A percentile compares a stretch with the other conserved stretches of the same genome.
Evolutionary conservation across 2,329 filamentous ascomycete species (phyloP).

Genomic region (Hypomyces perniciosus): DNA sequence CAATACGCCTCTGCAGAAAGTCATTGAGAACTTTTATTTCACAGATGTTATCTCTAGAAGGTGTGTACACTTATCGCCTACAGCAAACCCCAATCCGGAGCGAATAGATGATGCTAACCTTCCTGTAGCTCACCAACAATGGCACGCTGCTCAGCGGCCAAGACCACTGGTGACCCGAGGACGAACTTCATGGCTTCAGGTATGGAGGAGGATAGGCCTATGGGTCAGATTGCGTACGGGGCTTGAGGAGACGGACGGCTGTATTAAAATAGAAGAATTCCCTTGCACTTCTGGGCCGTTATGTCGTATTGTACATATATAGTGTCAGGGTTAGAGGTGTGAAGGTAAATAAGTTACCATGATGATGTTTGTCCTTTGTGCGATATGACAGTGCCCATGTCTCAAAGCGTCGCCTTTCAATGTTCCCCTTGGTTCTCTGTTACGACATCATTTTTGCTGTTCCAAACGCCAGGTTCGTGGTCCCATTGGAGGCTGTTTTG

Average conservation of each 20-base stretch:
- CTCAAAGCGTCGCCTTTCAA: neutral
- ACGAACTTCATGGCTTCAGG: slow-evolving; percentile 76
- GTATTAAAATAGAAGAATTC: slow-evolving; percentile 33
- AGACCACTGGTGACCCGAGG: slow-evolving; percentile 71
- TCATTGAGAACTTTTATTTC: slow-evolving; percentile 96
- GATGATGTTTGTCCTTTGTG: neutral
- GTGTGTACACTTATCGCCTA: slow-evolving; percentile 43
- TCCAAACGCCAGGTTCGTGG: too few relatives aligned
- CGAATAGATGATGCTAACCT: slow-evolving; percentile 17
- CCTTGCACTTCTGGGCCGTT: slow-evolving; percentile 24
- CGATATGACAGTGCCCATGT: too few relatives aligned
- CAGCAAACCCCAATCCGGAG: neutral
- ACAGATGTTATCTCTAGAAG: slow-evolving; percentile 95
- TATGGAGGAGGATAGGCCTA: slow-evolving; percentile 55
- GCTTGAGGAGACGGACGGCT: slow-evolving; percentile 33
- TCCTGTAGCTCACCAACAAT: slow-evolving; percentile 83
- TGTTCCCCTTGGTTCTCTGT: neutral
- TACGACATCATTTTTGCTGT: neutral
- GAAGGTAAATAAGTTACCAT: slow-evolving; percentile 21
- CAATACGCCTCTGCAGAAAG: slow-evolving; percentile 70
- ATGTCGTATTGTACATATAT: slow-evolving; percentile 37
- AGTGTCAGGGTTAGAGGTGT: slow-evolving; percentile 19
- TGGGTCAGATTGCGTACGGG: slow-evolving; percentile 56
- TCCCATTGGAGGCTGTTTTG: too few relatives aligned
- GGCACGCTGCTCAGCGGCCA: slow-evolving; percentile 93